Evolutionary conservation across 2,329 filamentous ascomycete species (phyloP).

Genomic region (Aspergillus sergii): DNA sequence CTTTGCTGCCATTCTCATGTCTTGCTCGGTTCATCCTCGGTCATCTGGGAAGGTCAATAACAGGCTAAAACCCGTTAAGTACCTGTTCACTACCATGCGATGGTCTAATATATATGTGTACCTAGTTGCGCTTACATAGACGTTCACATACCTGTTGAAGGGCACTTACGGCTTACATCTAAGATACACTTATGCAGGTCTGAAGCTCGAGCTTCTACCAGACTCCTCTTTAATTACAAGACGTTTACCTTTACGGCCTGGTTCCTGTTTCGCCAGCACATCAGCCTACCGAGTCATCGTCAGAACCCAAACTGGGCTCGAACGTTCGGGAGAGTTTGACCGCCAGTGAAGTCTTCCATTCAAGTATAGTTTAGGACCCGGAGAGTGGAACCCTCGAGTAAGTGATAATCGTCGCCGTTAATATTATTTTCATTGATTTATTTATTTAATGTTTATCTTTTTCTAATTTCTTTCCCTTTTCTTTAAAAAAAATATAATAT

Average conservation of each 20-base stretch:
- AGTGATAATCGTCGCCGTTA: constrained; percentile 15
- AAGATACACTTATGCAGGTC: neutral
- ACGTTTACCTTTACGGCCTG: neutral
- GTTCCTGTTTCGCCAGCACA: constrained; percentile 13
- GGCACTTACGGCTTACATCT: neutral
- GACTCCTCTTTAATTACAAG: neutral
- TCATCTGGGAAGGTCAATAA: neutral
- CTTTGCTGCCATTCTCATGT: neutral
- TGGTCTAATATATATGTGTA: neutral
- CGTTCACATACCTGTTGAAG: neutral
- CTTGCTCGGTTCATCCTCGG: neutral
- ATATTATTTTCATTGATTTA: neutral
- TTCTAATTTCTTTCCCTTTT: neutral
- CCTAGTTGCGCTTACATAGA: neutral
- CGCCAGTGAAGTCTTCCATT: constrained; percentile 22
- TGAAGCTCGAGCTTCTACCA: neutral
- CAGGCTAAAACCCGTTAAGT: neutral
- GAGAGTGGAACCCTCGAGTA: constrained; percentile 20
- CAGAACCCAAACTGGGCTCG: constrained; percentile 20
- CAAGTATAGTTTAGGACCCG: constrained; percentile 19
- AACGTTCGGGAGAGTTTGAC: constrained; percentile 23
- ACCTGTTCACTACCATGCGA: neutral
- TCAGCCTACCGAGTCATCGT: constrained; percentile 14
- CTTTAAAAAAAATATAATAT: neutral
- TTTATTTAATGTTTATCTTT: neutral